Evolutionary conservation across 2,329 filamentous ascomycete species (phyloP), one percentile per base, ranked within the genome.

Genomic region (Aspergillus novoparasiticus): DNA sequence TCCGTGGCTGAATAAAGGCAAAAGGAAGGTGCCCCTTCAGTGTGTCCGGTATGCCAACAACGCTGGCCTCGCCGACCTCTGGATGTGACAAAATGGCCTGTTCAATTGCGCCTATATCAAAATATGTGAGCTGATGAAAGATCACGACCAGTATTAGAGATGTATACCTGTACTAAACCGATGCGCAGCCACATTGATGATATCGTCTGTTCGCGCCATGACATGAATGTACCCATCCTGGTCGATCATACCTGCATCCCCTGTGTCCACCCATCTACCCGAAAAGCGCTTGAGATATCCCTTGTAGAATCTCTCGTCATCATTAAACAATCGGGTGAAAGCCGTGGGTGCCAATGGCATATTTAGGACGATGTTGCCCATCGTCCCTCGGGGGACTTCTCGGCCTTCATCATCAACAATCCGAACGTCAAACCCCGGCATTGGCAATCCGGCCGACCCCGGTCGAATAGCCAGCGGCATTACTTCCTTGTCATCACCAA

Each of bases 101-200:
- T 79, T 97, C 94, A 75, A 97, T 95, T 39, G 90, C 86, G 57
- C 93, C 92, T 92, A 68, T 61, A 51, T 59, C 39, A 32, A 48
- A n/a, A 26, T 4, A 43, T 59, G 30, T 28, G 9, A 50, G 6
- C 50, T 19, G 3, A 19, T 51, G 43, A 58, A 60, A 54, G 11
- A 45, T 58, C 43, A 23, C n/a, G 23, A n/a, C 54, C 45, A 21
- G 48, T 21, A 57, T 59, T 16, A 51, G 58, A 45, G 26, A 50
- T n/a, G 76, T 84, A 71, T 82, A 91, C 91, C 92, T 12, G 93
- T 97, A 66, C 91, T 94, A 65, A 97, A 89, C 16, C 94, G 87
- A 80, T 97, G 94, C 6, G 94, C 93, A 46, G 93, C 94, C n/a
- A 97, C 94, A 73, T 97, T 97, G 73, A 97, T 93, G 64, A 97